phyloP scores from a whole-genome alignment of 371 early-diverging fungal genomes.

The Mortierella sp. region DNA sequence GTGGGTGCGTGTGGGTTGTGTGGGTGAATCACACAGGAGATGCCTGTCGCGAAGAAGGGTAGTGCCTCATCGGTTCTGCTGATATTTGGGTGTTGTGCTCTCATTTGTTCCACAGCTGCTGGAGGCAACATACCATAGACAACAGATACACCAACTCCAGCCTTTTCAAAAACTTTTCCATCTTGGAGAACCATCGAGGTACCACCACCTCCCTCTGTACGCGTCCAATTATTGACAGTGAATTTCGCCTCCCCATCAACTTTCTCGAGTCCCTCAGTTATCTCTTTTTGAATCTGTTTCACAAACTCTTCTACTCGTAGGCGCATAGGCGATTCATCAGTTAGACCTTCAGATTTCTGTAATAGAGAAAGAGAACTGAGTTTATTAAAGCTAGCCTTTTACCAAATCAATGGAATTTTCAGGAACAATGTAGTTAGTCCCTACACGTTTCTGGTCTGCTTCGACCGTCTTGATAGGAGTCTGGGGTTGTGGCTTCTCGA shows the following conservation, averaged over 20 bases:
- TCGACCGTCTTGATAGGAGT: constrained; percentile 35
- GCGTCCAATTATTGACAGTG: constrained; percentile 81
- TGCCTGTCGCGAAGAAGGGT: constrained; percentile 92
- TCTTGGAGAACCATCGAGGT: constrained; percentile 93
- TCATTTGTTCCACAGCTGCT: constrained; percentile 85
- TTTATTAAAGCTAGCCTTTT: background rate
- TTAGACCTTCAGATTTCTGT: constrained; percentile 47
- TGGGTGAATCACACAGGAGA: constrained; percentile 94
- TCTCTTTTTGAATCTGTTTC: constrained; percentile 80
- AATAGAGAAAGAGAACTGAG: background rate
- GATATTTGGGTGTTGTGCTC: constrained; percentile 74
- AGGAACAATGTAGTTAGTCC: background rate
- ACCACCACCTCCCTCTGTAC: constrained; percentile 90
- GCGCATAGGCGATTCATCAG: constrained; percentile 74
- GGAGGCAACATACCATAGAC: constrained; percentile 82
- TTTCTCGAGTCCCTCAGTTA: constrained; percentile 67
- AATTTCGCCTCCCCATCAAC: constrained; percentile 78
- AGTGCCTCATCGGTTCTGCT: constrained; percentile 63
- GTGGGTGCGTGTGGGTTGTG: constrained; percentile 97
- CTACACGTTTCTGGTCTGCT: constrained; percentile 38
- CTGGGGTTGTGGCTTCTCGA: constrained; percentile 22
- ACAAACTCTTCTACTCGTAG: constrained; percentile 86
- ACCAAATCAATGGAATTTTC: background rate
- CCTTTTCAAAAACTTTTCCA: constrained; percentile 95
- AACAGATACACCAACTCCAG: constrained; percentile 90